Evolutionary conservation across 148 eudicot genomes (phyloP), one percentile per base, ranked within the genome.

Genomic region (Spergularia bocconei): DNA sequence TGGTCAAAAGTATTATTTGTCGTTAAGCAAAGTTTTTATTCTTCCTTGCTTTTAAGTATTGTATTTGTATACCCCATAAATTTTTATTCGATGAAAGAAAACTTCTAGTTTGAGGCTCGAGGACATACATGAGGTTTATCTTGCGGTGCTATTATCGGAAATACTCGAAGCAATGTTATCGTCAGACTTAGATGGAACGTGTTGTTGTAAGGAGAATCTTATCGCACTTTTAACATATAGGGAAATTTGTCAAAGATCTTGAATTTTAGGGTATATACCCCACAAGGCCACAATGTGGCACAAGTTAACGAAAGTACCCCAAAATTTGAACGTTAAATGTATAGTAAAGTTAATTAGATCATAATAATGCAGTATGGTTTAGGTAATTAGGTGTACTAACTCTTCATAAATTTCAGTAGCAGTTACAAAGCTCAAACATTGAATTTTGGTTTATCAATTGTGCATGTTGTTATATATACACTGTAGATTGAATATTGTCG

Each of bases 201-300:
- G 12, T 25, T 62, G 12, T 62, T 29, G 64, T 12, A 9, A 61
- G 4, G 4, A 61, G 14, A 36, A 21, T 61, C 15, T 23, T 25
- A 23, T 6, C 3, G 3, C 10, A 23, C 9, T 55, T 55, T 55
- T 15, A 14, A 17, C n/a, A 55, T 57, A 72, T 72, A 39, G 39
- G 63, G 59, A 51, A 25, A 9, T 15, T 73, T 62, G 48, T 75
- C 78, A 65, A 65, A 56, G 4, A 55, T 71, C 3, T 44, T 72
- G 66, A 56, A 44, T 10, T 55, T 78, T 38, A 53, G 70, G 70
- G 55, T 23, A 23, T 23, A 10, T 71, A 25, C 29, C 80, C 70
- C 75, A 78, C 70, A 20, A n/a, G 14, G 23, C 70, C 75, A 78
- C 70, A 20, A n/a, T 13, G 23, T 71, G 47, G 64, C 51, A 72